Conservation (phyloP, 2,329 filamentous ascomycete genomes). For the Claviceps digitariae region DNA sequence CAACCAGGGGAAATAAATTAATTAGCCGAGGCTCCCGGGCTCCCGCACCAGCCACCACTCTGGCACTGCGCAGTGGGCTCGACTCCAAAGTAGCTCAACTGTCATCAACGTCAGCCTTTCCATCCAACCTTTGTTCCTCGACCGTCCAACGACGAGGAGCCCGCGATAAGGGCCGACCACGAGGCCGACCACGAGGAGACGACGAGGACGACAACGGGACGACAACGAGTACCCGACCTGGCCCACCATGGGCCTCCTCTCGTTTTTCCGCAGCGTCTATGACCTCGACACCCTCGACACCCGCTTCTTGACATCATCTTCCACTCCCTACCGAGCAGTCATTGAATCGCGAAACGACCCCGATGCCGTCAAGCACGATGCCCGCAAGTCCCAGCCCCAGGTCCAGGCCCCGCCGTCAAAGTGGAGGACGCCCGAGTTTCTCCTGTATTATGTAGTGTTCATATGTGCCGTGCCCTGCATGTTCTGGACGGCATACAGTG, state of each 20-base stretch:
- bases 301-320: slow-evolving; percentile 55
- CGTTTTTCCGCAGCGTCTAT: slow-evolving; percentile 42
- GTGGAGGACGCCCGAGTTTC: slow-evolving; percentile 84
- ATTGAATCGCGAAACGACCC: slow-evolving; percentile 36
- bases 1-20: not conserved
- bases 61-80: not conserved
- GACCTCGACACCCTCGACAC: slow-evolving; percentile 49
- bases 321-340: slow-evolving; percentile 48
- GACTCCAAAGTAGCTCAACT: not conserved
- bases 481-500: slow-evolving; percentile 80
- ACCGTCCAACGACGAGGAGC: too few relatives aligned
- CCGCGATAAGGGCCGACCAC: too few relatives aligned
- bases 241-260: slow-evolving; percentile 27
- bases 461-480: slow-evolving; percentile 59
- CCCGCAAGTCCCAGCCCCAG: slow-evolving; percentile 27
- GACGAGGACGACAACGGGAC: too few relatives aligned
- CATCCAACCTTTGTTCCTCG: too few relatives aligned
- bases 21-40: too few relatives aligned
- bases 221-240: too few relatives aligned
- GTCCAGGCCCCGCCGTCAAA: slow-evolving; percentile 44
- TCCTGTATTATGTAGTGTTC: slow-evolving; percentile 63
- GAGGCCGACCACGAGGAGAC: too few relatives aligned
- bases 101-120: too few relatives aligned
- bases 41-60: too few relatives aligned
- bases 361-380: slow-evolving; percentile 17